Evolutionary conservation across 1,284 basidiomycete genomes (phyloP).

Genomic region (Melampsora americana): DNA sequence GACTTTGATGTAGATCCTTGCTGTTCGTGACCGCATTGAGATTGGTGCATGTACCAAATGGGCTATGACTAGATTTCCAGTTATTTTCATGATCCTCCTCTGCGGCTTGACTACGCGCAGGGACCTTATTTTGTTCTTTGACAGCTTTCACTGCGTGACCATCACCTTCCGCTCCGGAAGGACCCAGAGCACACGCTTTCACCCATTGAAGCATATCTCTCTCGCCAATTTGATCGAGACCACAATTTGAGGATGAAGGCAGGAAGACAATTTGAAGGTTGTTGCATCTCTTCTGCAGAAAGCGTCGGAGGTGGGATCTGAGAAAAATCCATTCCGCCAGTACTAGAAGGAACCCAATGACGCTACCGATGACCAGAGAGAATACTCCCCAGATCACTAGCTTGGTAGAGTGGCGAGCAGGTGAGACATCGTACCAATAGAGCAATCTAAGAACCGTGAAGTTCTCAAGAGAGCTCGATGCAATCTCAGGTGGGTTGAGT

Average conservation of each 20-base stretch:
- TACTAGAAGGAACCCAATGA: constrained; percentile 12
- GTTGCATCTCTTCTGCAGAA: constrained; percentile 17
- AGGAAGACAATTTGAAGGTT: constrained; percentile 26
- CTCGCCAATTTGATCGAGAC: constrained; percentile 25
- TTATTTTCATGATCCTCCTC: background rate
- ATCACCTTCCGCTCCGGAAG: constrained; percentile 15
- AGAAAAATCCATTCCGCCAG: constrained; percentile 26
- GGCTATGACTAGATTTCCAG: background rate
- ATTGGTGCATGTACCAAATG: background rate
- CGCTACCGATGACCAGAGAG: constrained; percentile 11
- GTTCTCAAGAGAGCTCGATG: constrained; percentile 5
- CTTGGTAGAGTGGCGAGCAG: background rate
- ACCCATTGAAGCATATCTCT: constrained; percentile 26
- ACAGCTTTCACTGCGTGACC: background rate
- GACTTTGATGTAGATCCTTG: too few relatives aligned
- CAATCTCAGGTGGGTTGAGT: background rate
- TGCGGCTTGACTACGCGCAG: background rate
- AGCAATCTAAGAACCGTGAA: constrained; percentile 23
- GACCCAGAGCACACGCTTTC: constrained; percentile 21
- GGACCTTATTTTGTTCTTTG: background rate
- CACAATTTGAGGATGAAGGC: constrained; percentile 8
- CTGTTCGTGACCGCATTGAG: background rate
- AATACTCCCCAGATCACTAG: constrained; percentile 12
- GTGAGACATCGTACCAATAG: constrained; percentile 20
- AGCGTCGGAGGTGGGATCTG: background rate